These are phyloP conservation scores for Stereocaulon alpinum DNA, from an alignment of 495 filamentous ascomycete species.

Conservation along the genomic window DNA sequence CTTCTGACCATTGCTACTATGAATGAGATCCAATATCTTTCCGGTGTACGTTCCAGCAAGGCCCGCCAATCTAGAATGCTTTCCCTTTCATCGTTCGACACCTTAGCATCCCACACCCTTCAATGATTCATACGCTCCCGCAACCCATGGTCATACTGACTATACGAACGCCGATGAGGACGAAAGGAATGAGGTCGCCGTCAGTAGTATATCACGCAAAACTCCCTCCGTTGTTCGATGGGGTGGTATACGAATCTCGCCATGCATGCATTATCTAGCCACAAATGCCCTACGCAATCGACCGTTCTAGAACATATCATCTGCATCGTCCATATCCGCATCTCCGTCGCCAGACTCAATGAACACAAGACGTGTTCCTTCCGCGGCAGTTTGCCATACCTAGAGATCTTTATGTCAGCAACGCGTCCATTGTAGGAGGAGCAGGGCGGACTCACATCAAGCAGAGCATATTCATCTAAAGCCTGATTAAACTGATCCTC, in stretches of 20 bases:
- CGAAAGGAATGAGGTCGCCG: not conserved
- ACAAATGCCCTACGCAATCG: not conserved
- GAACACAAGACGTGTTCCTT: constrained; percentile 80
- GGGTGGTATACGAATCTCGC: not conserved
- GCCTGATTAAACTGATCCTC: constrained; percentile 79
- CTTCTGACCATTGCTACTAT: too few species aligned
- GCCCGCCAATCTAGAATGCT: too few species aligned
- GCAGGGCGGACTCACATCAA: constrained; percentile 60
- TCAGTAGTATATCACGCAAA: not conserved
- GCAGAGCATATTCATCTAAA: constrained; percentile 76
- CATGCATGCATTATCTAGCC: not conserved
- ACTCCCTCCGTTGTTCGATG: not conserved
- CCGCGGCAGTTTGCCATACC: constrained; percentile 91
- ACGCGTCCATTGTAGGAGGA: constrained; percentile 19
- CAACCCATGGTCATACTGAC: too few species aligned
- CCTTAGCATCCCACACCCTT: too few species aligned
- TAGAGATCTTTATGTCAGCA: constrained; percentile 30
- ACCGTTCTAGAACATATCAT: constrained; percentile 6
- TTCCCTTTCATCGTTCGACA: too few species aligned
- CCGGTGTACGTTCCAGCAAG: too few species aligned
- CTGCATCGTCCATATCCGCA: constrained; percentile 29
- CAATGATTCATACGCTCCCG: too few species aligned
- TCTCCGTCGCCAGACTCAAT: constrained; percentile 48
- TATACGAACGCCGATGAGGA: too few species aligned
- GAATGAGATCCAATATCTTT: too few species aligned